A percentile compares a stretch with the other conserved stretches of the same genome.
Conservation (phyloP, 164 flowering plant species). For the Taxillus chinensis region DNA sequence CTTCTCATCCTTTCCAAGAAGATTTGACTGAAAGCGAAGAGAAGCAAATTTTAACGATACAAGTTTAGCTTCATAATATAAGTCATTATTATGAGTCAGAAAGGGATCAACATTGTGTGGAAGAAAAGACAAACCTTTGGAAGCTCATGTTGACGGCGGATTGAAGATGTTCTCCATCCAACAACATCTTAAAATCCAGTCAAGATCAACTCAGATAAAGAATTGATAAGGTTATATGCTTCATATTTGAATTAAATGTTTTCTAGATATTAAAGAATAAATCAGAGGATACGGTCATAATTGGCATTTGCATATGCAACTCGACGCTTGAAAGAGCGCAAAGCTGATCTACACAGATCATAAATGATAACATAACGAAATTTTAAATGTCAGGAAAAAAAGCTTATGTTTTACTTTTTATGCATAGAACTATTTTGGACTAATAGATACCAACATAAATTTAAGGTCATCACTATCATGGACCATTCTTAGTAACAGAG, state of each 20-base stretch:
- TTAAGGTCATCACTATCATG: conserved; percentile 55
- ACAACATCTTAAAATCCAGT: conserved; percentile 60
- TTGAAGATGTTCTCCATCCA: conserved; percentile 98
- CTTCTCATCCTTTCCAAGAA: conserved; percentile 39
- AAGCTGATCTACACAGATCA: conserved; percentile 61
- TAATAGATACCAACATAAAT: conserved; percentile 58
- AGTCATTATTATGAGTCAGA: background rate
- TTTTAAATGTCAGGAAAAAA: background rate
- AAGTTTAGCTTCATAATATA: background rate
- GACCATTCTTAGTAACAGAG: conserved; percentile 87
- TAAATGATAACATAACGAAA: conserved; percentile 10
- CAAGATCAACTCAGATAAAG: conserved; percentile 16
- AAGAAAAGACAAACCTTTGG: conserved; percentile 48
- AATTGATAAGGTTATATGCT: background rate
- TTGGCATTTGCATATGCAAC: conserved; percentile 91
- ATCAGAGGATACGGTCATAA: conserved; percentile 81
- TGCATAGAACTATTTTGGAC: background rate
- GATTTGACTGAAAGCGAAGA: conserved; percentile 37
- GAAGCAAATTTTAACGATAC: background rate
- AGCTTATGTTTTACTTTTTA: background rate
- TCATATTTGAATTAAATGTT: too few species aligned
- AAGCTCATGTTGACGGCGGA: conserved; percentile 75
- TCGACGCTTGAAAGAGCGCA: conserved; percentile 81
- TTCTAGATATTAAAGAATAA: too few species aligned
- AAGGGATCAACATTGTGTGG: background rate